These are phyloP conservation scores for Andrographis paniculata DNA, from an alignment of 305 asterid species.

Conservation along the genomic window DNA sequence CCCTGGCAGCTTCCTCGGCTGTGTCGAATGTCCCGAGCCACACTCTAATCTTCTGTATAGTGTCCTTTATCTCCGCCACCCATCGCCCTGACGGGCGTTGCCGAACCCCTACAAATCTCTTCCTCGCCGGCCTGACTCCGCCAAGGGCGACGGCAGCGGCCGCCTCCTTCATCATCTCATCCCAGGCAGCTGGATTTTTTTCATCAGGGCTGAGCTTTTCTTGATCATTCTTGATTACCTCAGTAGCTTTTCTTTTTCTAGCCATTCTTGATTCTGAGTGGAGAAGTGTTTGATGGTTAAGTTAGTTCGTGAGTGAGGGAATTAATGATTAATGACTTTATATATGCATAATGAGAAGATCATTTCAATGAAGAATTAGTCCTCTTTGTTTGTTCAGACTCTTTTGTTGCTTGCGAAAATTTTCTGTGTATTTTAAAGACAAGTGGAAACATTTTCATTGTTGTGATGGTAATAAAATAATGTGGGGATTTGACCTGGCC, in stretches of 20 bases:
- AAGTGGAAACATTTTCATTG: slow-evolving; percentile 9
- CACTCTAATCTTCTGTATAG: slow-evolving; percentile 62
- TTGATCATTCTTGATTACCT: slow-evolving; percentile 5
- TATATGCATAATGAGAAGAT: slow-evolving; percentile 5
- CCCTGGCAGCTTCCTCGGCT: slow-evolving; percentile 74
- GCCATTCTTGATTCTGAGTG: slow-evolving; percentile 28
- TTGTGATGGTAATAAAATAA: neutral
- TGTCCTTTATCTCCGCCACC: slow-evolving; percentile 79
- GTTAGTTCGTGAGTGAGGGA: slow-evolving; percentile 5
- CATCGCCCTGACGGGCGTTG: slow-evolving; percentile 71
- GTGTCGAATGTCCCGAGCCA: too few species aligned
- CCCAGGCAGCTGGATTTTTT: slow-evolving; percentile 16
- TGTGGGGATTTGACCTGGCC: slow-evolving; percentile 26
- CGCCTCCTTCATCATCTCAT: slow-evolving; percentile 32
- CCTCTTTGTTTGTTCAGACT: slow-evolving; percentile 9
- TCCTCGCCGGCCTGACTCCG: slow-evolving; percentile 29
- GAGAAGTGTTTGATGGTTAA: neutral
- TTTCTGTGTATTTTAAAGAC: neutral
- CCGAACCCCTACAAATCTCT: slow-evolving; percentile 59
- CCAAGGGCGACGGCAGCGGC: slow-evolving; percentile 27
- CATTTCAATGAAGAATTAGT: slow-evolving; percentile 12
- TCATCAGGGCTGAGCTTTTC: too few species aligned
- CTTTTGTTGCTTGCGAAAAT: slow-evolving; percentile 7
- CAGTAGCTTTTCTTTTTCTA: slow-evolving; percentile 27
- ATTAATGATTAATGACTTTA: too few species aligned